These are phyloP conservation scores for Saccharomycopsis lassenensis DNA, from an alignment of 805 yeast genomes.

Conservation along the genomic window DNA sequence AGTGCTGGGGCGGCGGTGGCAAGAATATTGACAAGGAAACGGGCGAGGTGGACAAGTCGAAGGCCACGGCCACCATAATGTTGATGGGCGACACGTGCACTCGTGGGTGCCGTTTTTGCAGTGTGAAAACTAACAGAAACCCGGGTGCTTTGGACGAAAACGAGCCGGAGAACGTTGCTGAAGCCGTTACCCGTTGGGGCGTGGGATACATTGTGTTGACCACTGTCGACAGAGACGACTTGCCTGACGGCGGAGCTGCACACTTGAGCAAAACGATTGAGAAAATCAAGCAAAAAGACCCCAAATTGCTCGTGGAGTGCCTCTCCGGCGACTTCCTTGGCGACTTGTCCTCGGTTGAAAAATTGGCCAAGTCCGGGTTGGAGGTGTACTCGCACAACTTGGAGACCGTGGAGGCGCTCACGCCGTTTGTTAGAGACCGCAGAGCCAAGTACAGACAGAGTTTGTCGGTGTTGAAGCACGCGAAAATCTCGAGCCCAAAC, in stretches of 20 bases:
- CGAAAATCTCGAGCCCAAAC: constrained; percentile 64
- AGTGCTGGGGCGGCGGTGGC: constrained; percentile 96
- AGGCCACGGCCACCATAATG: constrained; percentile 97
- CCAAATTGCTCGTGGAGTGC: constrained; percentile 86
- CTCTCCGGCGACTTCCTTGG: constrained; percentile 95
- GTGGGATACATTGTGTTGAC: constrained; percentile 95
- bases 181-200: constrained; percentile 96
- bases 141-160: constrained; percentile 89
- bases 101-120: constrained; percentile 97
- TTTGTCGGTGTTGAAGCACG: constrained; percentile 62
- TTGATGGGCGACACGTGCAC: constrained; percentile 97
- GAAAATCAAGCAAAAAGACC: constrained; percentile 77
- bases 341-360: constrained; percentile 65
- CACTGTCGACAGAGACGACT: constrained; percentile 94
- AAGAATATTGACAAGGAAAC: constrained; percentile 23
- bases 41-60: constrained; percentile 39
- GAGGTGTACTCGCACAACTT: constrained; percentile 96
- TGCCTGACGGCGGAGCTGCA: constrained; percentile 83
- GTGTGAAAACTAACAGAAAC: constrained; percentile 82
- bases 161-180: constrained; percentile 98
- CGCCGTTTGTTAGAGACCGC: constrained; percentile 93
- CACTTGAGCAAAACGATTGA: constrained; percentile 84
- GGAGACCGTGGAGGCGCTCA: constrained; percentile 91
- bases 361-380: constrained; percentile 74
- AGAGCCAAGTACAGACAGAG: constrained; percentile 93